Evolutionary conservation across 352 stramenopile genomes (phyloP), one percentile per base, ranked within the genome.

Genomic region (Phytophthora europaea): DNA sequence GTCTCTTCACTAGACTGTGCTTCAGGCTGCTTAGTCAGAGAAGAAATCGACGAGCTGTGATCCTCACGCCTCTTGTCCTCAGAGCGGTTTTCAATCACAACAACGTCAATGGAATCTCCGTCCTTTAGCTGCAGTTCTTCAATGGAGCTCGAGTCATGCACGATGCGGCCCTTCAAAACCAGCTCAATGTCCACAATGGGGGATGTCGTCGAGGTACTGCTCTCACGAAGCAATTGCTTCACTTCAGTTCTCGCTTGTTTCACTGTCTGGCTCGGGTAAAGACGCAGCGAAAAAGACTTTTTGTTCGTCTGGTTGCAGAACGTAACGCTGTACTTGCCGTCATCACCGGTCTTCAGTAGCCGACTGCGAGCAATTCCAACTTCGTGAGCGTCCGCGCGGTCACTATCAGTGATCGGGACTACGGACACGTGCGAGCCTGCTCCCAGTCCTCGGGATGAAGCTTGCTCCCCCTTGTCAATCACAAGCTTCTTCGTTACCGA

Each of bases 281-380:
- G 55, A 23, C 81, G 83, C 50, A 92, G 56, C 33, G 85, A 90
- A 55, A 94, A 92, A 20, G 73, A 71, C 57, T 91, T 94, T 55
- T 88, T 88, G 83, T 88, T 94, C 6, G 73, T 83, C 23, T 90
- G 62, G 10, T 91, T 92, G 28, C 85, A 83, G 71, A 94, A 94
- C 22, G 78, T 72, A 18, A 94, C 69, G 45, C 75, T 79, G 45
- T 82, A 90, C 48, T 85, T 91, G 34, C 83, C 83, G 33, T 92
- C 87, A 13, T 80, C 78, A 47, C 84, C 82, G 22, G 80, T 59
- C 50, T 82, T 84, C 13, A 92, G 64, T n/a, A 76, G 36, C 9
- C 70, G 70, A 28, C 56, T 78, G 23, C 68, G 79, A n/a, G 48
- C 33, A 55, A 58, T 75, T 54, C 62, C 67, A 31, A 78, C 66